Percentiles rank a stretch among this genome's conserved stretches.
Conservation (phyloP, 306 rosid genomes). For the Coriaria nepalensis region DNA sequence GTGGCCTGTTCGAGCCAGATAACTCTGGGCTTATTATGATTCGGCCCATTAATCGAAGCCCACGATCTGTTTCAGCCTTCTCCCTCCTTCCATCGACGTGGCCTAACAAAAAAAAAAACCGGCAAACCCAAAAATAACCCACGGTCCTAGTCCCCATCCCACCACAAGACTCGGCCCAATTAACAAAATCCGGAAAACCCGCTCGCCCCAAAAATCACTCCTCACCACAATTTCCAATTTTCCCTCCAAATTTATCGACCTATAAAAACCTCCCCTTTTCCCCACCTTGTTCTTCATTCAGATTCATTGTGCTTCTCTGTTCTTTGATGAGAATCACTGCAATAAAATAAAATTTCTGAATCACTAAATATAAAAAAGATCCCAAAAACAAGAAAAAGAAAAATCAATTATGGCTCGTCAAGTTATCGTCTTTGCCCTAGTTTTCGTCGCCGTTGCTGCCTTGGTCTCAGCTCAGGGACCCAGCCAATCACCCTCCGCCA, state of each 20-base stretch:
- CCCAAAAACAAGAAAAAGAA: not conserved
- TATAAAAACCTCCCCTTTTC: too few relatives aligned
- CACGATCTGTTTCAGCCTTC: too few relatives aligned
- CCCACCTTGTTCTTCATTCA: too few relatives aligned
- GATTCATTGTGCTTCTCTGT: conserved; percentile 18
- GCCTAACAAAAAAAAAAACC: too few relatives aligned
- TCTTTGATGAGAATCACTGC: conserved; percentile 30
- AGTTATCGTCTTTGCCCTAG: conserved; percentile 26
- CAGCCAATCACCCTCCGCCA: conserved; percentile 17
- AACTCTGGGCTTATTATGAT: too few relatives aligned
- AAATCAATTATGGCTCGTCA: conserved; percentile 20
- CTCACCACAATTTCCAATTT: conserved; percentile 15
- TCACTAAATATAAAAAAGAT: conserved; percentile 4
- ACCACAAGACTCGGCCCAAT: too few relatives aligned
- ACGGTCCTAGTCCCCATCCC: too few relatives aligned
- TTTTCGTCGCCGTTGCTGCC: conserved; percentile 24
- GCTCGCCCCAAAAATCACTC: not conserved
- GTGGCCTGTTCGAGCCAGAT: too few relatives aligned
- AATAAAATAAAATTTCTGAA: conserved; percentile 2
- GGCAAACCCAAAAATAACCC: too few relatives aligned
- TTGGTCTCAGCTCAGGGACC: conserved; percentile 20
- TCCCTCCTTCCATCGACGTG: too few relatives aligned
- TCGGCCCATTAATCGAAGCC: too few relatives aligned
- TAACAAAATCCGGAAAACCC: not conserved
- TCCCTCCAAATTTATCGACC: too few relatives aligned